These are phyloP conservation scores for Kluyveromyces sp. DNA, from an alignment of 1,139 yeast species.

Conservation along the genomic window DNA sequence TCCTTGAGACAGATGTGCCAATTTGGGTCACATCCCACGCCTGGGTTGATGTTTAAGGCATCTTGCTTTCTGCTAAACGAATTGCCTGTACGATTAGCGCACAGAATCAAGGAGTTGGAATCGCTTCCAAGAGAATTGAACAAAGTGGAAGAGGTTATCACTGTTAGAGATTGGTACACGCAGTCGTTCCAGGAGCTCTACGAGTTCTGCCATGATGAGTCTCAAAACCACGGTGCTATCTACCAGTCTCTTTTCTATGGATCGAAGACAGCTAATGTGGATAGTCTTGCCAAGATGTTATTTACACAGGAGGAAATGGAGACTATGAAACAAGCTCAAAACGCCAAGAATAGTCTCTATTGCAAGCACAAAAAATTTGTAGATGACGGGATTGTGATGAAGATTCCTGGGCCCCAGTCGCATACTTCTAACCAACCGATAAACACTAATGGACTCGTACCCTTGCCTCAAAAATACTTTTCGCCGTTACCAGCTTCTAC, in stretches of 20 bases:
- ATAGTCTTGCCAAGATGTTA: constrained; percentile 62
- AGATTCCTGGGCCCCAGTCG: constrained; percentile 6
- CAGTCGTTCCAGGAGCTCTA: constrained; percentile 76
- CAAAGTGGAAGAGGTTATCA: constrained; percentile 64
- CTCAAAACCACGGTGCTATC: constrained; percentile 8
- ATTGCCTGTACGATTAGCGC: constrained; percentile 78
- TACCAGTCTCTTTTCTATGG: constrained; percentile 8
- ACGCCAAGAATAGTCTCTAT: background rate
- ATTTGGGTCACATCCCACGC: constrained; percentile 71
- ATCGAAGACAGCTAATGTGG: constrained; percentile 53
- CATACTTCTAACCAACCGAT: background rate
- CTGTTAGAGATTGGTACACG: constrained; percentile 85
- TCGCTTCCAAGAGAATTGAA: constrained; percentile 68
- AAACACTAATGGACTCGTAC: background rate
- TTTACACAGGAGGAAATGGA: constrained; percentile 6
- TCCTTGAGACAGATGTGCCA: constrained; percentile 88
- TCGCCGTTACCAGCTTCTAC: constrained; percentile 46
- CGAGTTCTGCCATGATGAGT: constrained; percentile 8
- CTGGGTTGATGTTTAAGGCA: constrained; percentile 75
- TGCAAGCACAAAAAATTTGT: constrained; percentile 5
- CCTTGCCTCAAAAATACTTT: constrained; percentile 42
- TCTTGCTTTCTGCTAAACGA: constrained; percentile 83
- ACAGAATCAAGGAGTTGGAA: constrained; percentile 78
- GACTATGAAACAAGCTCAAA: background rate
- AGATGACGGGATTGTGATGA: constrained; percentile 49